Base-by-base conservation (phyloP, 495 filamentous ascomycete species). In the Tuber microsphaerosporum region DNA sequence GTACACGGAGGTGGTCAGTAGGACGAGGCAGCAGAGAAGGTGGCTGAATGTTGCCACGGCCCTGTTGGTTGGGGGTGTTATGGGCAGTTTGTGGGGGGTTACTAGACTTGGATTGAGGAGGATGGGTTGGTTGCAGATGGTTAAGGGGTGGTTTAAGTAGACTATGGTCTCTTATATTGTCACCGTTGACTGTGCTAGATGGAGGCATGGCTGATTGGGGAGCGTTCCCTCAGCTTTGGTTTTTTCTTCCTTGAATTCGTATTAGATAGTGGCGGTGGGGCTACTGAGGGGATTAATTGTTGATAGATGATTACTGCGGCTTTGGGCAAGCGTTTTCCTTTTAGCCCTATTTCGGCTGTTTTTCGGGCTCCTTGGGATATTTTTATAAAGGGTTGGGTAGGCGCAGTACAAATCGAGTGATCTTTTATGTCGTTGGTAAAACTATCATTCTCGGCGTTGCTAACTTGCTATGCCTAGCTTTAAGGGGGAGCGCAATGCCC, bases 1-100 rank as follows among this genome's bases (percentile, higher is more conserved):
- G 43, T 99, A 99, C 82, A 92, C 90, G 2, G 92, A 96, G 76
- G 92, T 98, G 4, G 86, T 92, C 41, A 86, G 84, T 44, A 88
- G 87, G 75, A 91, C 90, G 70, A 86, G 89, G 70, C 84, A 86
- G 70, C 95, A 99, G 84, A 90, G 91, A 9, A 83, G 83, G 75
- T 82, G 93, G 17, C 83, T 94, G 69, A 75, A 87, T 75, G 71
- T 77, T 2, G 73, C 82, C 16, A 75, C 85, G 0, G 76, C 84
- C 7, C 26, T 75, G 26, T 71, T 74, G 43, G 22, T 75, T 74
- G 73, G 73, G 70, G 17, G 70, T 65, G 2, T 74, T 70, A 31
- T 61, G 26, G 34, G 48, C 22, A 22, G 77, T 65, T n/a, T 68
- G 39, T 70, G 73, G 76, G 7, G 20, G 26, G 31, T 34, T 34